phyloP scores from a whole-genome alignment of 2,329 filamentous ascomycete genomes.

The Knoxdaviesia proteae region DNA sequence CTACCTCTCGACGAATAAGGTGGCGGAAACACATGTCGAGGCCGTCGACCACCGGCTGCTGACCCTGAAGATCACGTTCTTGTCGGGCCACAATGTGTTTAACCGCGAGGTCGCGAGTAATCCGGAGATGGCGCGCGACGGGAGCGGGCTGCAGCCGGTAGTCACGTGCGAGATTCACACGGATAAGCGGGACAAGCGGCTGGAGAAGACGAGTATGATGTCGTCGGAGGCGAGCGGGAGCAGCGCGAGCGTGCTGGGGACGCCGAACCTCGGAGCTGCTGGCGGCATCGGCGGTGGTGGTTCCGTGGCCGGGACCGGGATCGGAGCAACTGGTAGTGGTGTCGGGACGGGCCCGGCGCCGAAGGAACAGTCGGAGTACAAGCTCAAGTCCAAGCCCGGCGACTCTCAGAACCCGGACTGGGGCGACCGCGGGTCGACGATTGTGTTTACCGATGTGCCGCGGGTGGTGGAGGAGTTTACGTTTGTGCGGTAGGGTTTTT shows the following conservation, averaged over 20 bases:
- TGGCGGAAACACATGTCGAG: slow-evolving; percentile 19
- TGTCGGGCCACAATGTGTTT: slow-evolving; percentile 52
- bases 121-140: not conserved
- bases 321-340: not conserved
- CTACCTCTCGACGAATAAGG: slow-evolving; percentile 34
- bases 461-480: slow-evolving; percentile 48
- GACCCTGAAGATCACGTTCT: slow-evolving; percentile 48
- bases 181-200: slow-evolving; percentile 31
- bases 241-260: slow-evolving; percentile 10
- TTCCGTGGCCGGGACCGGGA: too few relatives aligned
- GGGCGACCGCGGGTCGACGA: slow-evolving; percentile 23
- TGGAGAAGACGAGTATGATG: slow-evolving; percentile 6
- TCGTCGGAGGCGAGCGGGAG: slow-evolving; percentile 17
- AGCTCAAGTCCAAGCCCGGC: slow-evolving; percentile 32
- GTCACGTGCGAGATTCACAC: slow-evolving; percentile 68
- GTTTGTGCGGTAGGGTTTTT: slow-evolving; percentile 42
- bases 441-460: slow-evolving; percentile 36
- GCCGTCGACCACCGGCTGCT: slow-evolving; percentile 31
- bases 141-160: slow-evolving; percentile 37
- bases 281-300: too few relatives aligned
- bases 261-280: too few relatives aligned
- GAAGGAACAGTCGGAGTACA: slow-evolving; percentile 34
- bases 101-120: not conserved
- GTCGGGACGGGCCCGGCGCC: slow-evolving; percentile 10
- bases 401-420: slow-evolving; percentile 45